phyloP scores from a whole-genome alignment of 176 grass and related monocot species.

The Oryza longistaminata region DNA sequence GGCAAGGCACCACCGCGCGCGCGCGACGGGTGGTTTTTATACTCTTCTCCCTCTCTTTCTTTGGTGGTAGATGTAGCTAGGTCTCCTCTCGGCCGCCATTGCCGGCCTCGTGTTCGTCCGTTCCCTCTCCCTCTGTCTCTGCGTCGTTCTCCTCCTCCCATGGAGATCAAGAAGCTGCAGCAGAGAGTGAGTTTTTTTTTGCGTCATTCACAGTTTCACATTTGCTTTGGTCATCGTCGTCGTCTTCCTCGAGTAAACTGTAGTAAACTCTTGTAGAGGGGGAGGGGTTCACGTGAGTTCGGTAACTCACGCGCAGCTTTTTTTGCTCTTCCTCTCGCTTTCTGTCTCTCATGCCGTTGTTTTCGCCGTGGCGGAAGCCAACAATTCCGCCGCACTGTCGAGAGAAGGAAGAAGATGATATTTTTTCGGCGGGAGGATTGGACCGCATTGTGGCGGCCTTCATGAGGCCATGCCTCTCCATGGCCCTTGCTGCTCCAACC shows the following conservation, averaged over 20 bases:
- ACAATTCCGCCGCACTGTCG: background rate
- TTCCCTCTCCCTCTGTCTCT: background rate
- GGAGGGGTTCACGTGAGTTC: background rate
- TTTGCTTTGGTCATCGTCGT: background rate
- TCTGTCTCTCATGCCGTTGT: background rate
- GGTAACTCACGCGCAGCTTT: background rate
- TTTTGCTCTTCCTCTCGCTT: background rate
- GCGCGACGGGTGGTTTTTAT: background rate
- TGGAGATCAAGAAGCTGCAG: background rate
- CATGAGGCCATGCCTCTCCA: background rate
- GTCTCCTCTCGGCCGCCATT: background rate
- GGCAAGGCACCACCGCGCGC: background rate
- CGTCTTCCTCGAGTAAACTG: background rate
- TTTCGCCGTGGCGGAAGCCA: constrained; percentile 35
- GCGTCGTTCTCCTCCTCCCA: background rate
- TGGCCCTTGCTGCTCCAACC: constrained; percentile 37
- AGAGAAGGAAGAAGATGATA: background rate
- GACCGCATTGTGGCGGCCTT: constrained; percentile 14
- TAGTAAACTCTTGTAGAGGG: background rate
- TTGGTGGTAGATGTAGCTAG: background rate
- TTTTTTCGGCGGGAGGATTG: background rate
- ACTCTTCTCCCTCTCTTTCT: background rate
- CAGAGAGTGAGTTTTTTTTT: background rate
- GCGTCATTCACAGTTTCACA: background rate
- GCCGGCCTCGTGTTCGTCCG: background rate